phyloP scores from a whole-genome alignment of 1,284 basidiomycete genomes.

The Cryptococcus floricola region DNA sequence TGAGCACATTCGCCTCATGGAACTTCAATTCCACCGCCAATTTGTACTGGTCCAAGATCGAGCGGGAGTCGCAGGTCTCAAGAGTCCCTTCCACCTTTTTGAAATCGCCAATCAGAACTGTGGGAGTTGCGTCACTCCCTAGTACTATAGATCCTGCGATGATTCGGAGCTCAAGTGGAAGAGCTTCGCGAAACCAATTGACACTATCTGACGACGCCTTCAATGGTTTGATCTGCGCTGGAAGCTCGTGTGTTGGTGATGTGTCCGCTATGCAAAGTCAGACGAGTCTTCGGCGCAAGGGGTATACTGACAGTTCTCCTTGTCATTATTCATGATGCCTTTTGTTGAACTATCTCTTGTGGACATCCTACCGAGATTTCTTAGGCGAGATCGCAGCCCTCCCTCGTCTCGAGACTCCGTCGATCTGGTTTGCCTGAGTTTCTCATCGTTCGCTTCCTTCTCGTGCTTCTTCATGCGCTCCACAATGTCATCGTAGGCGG shows the following conservation, averaged over 20 bases:
- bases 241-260: constrained; percentile 7
- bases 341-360: constrained; percentile 6
- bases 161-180: constrained; percentile 73
- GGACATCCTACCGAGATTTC: constrained; percentile 13
- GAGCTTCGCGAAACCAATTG: constrained; percentile 59
- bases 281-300: too few species aligned
- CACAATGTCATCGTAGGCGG: constrained; percentile 79
- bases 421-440: constrained; percentile 3
- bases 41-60: constrained; percentile 74
- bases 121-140: constrained; percentile 79
- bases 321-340: not conserved
- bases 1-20: constrained; percentile 60
- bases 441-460: constrained; percentile 8
- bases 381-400: constrained; percentile 12
- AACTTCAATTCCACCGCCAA: constrained; percentile 69
- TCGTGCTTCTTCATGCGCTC: constrained; percentile 60
- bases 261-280: not conserved
- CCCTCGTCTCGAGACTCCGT: constrained; percentile 4
- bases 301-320: too few species aligned
- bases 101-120: constrained; percentile 74
- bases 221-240: constrained; percentile 11
- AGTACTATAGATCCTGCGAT: constrained; percentile 71
- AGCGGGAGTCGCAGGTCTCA: constrained; percentile 70
- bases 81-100: constrained; percentile 68
- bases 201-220: constrained; percentile 19